phyloP scores from a whole-genome alignment of 2,329 filamentous ascomycete species.

The Microcera coccophila region DNA sequence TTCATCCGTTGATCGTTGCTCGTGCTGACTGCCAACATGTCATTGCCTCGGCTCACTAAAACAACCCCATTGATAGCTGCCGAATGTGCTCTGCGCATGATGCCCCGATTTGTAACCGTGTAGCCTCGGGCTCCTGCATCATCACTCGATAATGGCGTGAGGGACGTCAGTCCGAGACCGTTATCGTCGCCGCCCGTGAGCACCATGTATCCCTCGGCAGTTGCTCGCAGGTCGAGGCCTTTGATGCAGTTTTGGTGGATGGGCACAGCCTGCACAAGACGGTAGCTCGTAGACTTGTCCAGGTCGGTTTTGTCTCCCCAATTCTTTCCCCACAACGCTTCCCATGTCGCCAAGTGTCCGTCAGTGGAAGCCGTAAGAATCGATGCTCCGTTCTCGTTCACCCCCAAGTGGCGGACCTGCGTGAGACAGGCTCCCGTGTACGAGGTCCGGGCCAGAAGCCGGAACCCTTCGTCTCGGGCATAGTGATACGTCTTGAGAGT shows the following conservation, averaged over 20 bases:
- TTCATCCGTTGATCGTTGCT: constrained; percentile 62
- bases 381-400: constrained; percentile 27
- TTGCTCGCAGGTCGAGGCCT: constrained; percentile 44
- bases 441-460: constrained; percentile 48
- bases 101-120: constrained; percentile 20
- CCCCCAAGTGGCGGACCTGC: constrained; percentile 49
- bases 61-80: constrained; percentile 63
- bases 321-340: no score
- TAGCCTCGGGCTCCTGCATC: constrained; percentile 18
- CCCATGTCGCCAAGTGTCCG: constrained; percentile 56
- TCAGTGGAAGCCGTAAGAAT: constrained; percentile 76
- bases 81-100: constrained; percentile 57
- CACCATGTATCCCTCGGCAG: constrained; percentile 44
- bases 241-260: constrained; percentile 85
- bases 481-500: constrained; percentile 61
- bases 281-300: constrained; percentile 16
- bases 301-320: constrained; percentile 3
- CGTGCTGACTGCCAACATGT: constrained; percentile 39
- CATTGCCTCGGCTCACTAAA: constrained; percentile 28
- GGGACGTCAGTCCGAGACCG: constrained; percentile 57
- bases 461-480: constrained; percentile 39
- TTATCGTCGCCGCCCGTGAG: constrained; percentile 88
- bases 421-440: constrained; percentile 76
- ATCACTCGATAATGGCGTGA: constrained; percentile 17
- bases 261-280: constrained; percentile 33